A percentile compares a stretch with the other conserved stretches of the same genome.
Evolutionary conservation across 805 yeast genomes (phyloP).

Genomic region (Soucietia sequanensis): DNA sequence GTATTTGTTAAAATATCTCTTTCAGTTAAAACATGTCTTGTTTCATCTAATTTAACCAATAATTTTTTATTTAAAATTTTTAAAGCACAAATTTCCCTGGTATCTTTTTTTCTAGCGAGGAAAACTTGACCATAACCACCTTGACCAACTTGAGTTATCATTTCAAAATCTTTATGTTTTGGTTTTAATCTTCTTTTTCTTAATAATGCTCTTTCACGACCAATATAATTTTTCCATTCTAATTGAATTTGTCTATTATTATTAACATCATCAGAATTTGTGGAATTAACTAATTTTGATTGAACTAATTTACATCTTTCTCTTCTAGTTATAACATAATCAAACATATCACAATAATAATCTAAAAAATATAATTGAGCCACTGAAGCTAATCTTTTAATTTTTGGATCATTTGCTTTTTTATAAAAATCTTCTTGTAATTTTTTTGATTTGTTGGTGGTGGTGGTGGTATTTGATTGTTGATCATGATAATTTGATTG

Average conservation of each 20-base stretch:
- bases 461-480: too few relatives aligned
- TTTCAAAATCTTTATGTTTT: constrained; percentile 91
- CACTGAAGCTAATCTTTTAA: constrained; percentile 83
- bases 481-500: too few relatives aligned
- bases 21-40: constrained; percentile 93
- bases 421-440: constrained; percentile 47
- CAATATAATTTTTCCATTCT: constrained; percentile 74
- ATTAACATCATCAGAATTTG: too few relatives aligned
- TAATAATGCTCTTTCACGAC: constrained; percentile 79
- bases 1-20: constrained; percentile 96
- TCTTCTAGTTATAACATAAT: constrained; percentile 83
- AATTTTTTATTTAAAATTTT: constrained; percentile 87
- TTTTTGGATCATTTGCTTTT: constrained; percentile 69
- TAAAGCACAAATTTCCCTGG: constrained; percentile 92
- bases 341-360: constrained; percentile 94
- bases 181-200: constrained; percentile 91
- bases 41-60: constrained; percentile 86
- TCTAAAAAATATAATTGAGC: constrained; percentile 93
- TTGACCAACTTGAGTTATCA: constrained; percentile 98
- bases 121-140: constrained; percentile 99
- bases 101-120: constrained; percentile 89
- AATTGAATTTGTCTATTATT: constrained; percentile 36
- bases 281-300: constrained; percentile 46
- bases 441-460: constrained; percentile 7
- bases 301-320: constrained; percentile 76